phyloP scores from a whole-genome alignment of 2,329 filamentous ascomycete genomes.

The Ciborinia camelliae region DNA sequence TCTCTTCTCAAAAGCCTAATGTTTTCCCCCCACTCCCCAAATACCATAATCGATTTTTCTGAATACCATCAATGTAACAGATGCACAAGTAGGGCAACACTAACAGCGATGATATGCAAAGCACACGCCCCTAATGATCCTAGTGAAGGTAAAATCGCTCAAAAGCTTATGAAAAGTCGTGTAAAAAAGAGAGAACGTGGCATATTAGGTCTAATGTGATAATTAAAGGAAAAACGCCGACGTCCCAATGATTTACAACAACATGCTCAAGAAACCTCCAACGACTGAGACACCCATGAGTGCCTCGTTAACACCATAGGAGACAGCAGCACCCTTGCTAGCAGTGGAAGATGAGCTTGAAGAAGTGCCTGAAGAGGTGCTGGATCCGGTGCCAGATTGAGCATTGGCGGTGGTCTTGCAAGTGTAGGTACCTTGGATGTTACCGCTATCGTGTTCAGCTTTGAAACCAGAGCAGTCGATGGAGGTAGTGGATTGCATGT shows the following conservation, averaged over 20 bases:
- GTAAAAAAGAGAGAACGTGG: conserved; percentile 36
- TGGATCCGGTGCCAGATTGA: conserved; percentile 37
- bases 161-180: conserved; percentile 25
- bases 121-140: conserved; percentile 22
- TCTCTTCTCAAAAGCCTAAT: conserved; percentile 26
- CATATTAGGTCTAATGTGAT: conserved; percentile 39
- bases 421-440: conserved; percentile 47
- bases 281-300: conserved; percentile 44
- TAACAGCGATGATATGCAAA: conserved; percentile 24
- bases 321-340: conserved; percentile 40
- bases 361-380: conserved; percentile 32
- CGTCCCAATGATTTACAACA: conserved; percentile 43
- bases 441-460: conserved; percentile 33
- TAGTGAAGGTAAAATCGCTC: conserved; percentile 31
- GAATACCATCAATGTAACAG: conserved; percentile 8
- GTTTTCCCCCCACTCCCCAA: conserved; percentile 14
- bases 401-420: conserved; percentile 39
- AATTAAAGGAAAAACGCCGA: conserved; percentile 38
- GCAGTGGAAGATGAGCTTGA: conserved; percentile 33
- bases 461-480: conserved; percentile 35
- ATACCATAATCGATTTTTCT: conserved; percentile 9
- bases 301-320: conserved; percentile 39
- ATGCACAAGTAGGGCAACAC: conserved; percentile 10
- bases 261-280: conserved; percentile 44
- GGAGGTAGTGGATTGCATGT: conserved; percentile 43